A percentile compares a stretch with the other conserved stretches of the same genome.
These are phyloP conservation scores for Tylopilus intermedius DNA, from an alignment of 768 basidiomycete genomes.

Conservation along the genomic window DNA sequence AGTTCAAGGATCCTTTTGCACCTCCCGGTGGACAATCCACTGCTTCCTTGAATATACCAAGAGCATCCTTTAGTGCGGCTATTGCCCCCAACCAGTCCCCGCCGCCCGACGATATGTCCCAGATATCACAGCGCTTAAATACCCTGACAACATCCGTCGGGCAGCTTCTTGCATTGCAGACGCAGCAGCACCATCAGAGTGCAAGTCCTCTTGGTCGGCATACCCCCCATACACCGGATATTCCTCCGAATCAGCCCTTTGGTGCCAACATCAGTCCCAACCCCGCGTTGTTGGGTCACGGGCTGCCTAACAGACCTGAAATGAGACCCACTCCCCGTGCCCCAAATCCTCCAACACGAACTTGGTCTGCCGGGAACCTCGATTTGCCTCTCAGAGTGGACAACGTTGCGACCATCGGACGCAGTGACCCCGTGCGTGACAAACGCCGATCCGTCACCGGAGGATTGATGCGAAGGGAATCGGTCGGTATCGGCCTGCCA, in stretches of 20 bases:
- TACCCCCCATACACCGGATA: slow-evolving; percentile 35
- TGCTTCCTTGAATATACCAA: slow-evolving; percentile 40
- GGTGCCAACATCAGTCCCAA: slow-evolving; percentile 36
- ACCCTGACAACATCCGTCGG: slow-evolving; percentile 81
- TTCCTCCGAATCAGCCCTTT: slow-evolving; percentile 41
- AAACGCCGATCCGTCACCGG: slow-evolving; percentile 71
- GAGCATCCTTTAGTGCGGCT: slow-evolving; percentile 60
- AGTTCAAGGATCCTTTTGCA: slow-evolving; percentile 81
- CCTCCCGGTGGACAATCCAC: slow-evolving; percentile 30
- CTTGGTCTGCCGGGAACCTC: slow-evolving; percentile 79
- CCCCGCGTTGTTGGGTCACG: slow-evolving; percentile 48
- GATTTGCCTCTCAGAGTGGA: slow-evolving; percentile 64
- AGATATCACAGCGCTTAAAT: slow-evolving; percentile 74
- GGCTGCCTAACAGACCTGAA: slow-evolving; percentile 62
- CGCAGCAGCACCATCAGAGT: slow-evolving; percentile 60
- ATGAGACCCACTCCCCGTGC: slow-evolving; percentile 54
- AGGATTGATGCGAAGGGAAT: slow-evolving; percentile 67
- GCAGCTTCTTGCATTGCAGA: slow-evolving; percentile 76
- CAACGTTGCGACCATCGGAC: slow-evolving; percentile 33
- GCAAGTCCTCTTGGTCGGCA: slow-evolving; percentile 32
- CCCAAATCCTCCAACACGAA: slow-evolving; percentile 69
- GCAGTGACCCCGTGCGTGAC: slow-evolving; percentile 45
- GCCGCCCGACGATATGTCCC: slow-evolving; percentile 64
- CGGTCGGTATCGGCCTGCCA: slow-evolving; percentile 53
- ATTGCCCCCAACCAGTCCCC: slow-evolving; percentile 69